Percentiles rank a stretch among this genome's conserved stretches.
Conservation (phyloP, 108 stramenopile genomes). For the Nannochloropsis granulata region DNA sequence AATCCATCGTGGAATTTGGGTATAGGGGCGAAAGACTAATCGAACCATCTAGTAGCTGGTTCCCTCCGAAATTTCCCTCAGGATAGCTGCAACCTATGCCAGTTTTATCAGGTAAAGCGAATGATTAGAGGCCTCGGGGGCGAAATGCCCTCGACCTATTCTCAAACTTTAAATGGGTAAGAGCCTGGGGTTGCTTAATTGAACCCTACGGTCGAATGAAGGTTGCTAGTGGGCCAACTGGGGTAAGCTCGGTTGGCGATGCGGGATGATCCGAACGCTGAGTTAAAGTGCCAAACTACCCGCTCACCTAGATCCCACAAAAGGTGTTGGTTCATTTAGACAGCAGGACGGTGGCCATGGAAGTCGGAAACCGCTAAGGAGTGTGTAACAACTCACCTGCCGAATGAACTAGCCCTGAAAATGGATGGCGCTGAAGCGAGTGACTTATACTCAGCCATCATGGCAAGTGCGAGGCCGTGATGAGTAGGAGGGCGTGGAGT, state of each 20-base stretch:
- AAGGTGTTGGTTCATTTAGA: constrained; percentile 93
- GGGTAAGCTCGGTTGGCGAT: constrained; percentile 94
- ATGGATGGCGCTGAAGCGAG: constrained; percentile 91
- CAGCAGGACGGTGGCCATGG: constrained; percentile 95
- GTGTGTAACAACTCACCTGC: constrained; percentile 43
- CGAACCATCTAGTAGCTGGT: constrained; percentile 92
- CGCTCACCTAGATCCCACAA: constrained; percentile 92
- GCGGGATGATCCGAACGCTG: constrained; percentile 91
- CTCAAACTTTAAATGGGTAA: constrained; percentile 95
- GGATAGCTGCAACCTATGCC: constrained; percentile 58
- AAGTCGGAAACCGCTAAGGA: constrained; percentile 68
- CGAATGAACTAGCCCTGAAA: constrained; percentile 57
- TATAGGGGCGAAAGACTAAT: constrained; percentile 97
- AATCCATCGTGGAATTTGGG: constrained; percentile 90
- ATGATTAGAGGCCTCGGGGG: constrained; percentile 89
- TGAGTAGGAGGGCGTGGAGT: constrained; percentile 88
- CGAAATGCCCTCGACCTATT: constrained; percentile 77
- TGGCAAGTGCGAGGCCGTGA: constrained; percentile 47
- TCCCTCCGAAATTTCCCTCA: constrained; percentile 92
- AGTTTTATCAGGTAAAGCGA: constrained; percentile 95
- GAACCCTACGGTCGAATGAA: constrained; percentile 74
- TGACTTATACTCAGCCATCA: constrained; percentile 68
- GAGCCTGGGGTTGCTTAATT: constrained; percentile 77
- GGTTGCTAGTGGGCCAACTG: constrained; percentile 86
- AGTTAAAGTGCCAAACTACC: constrained; percentile 88